phyloP scores from a whole-genome alignment of 2,329 filamentous ascomycete genomes.

The Verticillium nubilum region DNA sequence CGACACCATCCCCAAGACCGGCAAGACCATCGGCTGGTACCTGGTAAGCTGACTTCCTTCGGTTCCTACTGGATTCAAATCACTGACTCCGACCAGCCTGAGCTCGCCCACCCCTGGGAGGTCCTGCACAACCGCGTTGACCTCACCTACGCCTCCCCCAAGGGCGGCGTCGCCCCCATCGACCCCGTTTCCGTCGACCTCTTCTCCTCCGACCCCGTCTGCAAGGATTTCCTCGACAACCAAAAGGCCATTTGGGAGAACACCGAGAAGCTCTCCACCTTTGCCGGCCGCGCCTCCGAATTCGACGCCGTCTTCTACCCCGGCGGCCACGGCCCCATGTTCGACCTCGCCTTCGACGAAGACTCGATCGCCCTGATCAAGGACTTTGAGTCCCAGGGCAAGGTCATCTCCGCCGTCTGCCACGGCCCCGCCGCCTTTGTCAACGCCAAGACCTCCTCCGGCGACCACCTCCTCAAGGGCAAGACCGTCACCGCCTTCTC shows the following conservation, averaged over 20 bases:
- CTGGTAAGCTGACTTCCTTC: slow-evolving; percentile 37
- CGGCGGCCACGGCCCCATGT: slow-evolving; percentile 61
- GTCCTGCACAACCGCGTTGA: slow-evolving; percentile 44
- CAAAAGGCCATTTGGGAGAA: slow-evolving; percentile 57
- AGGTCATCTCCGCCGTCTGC: slow-evolving; percentile 62
- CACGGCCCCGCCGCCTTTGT: slow-evolving; percentile 61
- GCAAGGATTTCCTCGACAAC: slow-evolving; percentile 48
- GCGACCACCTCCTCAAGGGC: slow-evolving; percentile 48
- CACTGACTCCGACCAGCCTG: slow-evolving; percentile 33
- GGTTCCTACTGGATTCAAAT: not conserved
- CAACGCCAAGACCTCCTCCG: slow-evolving; percentile 47
- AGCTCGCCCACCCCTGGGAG: slow-evolving; percentile 61
- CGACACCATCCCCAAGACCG: slow-evolving; percentile 40
- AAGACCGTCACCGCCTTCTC: slow-evolving; percentile 57
- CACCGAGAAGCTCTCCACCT: slow-evolving; percentile 51
- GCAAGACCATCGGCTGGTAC: slow-evolving; percentile 64
- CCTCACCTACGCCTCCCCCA: slow-evolving; percentile 55
- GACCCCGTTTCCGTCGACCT: slow-evolving; percentile 52
- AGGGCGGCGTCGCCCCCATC: slow-evolving; percentile 55
- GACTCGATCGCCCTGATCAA: slow-evolving; percentile 54
- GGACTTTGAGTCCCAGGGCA: slow-evolving; percentile 56
- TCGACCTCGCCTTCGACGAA: slow-evolving; percentile 54
- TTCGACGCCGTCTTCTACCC: slow-evolving; percentile 59
- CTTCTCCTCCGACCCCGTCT: slow-evolving; percentile 48
- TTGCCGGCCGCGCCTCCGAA: slow-evolving; percentile 50